These are phyloP conservation scores for Rozella allomycis DNA, from an alignment of 371 early-diverging fungal species.

Conservation along the genomic window DNA sequence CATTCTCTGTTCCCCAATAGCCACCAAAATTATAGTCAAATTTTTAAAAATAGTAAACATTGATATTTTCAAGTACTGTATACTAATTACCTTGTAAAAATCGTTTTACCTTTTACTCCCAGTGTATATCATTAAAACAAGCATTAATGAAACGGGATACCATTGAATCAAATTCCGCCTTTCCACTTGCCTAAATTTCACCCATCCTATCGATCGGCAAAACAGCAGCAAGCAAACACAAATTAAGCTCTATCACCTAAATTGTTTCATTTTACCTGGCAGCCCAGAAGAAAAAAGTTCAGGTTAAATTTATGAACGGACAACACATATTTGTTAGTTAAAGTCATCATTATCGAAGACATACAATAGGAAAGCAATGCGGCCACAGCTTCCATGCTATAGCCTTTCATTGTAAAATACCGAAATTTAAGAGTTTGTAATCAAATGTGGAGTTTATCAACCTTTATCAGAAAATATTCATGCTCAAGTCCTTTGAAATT, in stretches of 20 bases:
- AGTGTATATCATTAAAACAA: constrained; percentile 92
- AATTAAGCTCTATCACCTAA: too few species aligned
- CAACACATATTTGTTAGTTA: constrained; percentile 84
- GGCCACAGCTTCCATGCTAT: too few species aligned
- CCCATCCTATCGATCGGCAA: too few species aligned
- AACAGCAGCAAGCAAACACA: too few species aligned
- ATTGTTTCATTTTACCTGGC: constrained; percentile 56
- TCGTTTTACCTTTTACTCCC: constrained; percentile 83
- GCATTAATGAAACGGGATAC: constrained; percentile 63
- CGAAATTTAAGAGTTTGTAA: too few species aligned
- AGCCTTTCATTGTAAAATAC: too few species aligned
- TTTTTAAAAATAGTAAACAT: constrained; percentile 97
- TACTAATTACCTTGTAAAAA: too few species aligned
- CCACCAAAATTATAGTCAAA: constrained; percentile 86
- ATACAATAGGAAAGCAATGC: constrained; percentile 80
- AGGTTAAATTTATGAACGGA: constrained; percentile 63
- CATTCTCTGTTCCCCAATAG: constrained; percentile 71
- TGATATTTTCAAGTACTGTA: constrained; percentile 79
- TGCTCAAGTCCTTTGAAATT: too few species aligned
- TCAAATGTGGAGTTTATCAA: too few species aligned
- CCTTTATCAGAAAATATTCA: too few species aligned
- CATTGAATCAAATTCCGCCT: too few species aligned
- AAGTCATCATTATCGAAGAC: constrained; percentile 83
- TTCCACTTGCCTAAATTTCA: too few species aligned
- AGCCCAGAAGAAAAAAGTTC: constrained; percentile 66